Base-by-base conservation (phyloP, 2,329 filamentous ascomycete species). In the Fusarium penzigii region DNA sequence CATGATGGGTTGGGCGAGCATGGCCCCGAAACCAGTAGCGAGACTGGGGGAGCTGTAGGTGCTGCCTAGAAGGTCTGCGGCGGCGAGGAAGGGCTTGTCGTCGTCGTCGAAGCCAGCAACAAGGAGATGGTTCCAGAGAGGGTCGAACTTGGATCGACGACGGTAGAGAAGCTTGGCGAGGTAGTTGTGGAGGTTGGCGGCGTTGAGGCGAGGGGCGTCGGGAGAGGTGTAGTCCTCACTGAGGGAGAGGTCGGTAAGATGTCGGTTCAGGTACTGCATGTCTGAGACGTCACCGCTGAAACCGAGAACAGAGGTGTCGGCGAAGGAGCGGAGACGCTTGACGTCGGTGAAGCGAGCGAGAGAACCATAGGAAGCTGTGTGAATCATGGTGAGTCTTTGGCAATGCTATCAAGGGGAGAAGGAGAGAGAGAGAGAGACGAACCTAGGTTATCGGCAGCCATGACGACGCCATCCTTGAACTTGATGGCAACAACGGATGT, bases 271-370 rank as follows among this genome's bases (percentile, higher is more conserved):
- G 79, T 95, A 95, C 80, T 99, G 94, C 94, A 99, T 97, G 79
- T 99, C 94, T 60, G 90, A 96, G 65, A 99, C 88, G 78, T 99
- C 94, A 72, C 94, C 94, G 72, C 92, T 91, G 77, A 97, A 96
- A 67, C 94, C 94, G 68, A 99, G 82, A 55, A 97, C 84, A 29
- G 91, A 87, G 60, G 87, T 85, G 61, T 86, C 81, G 75, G 92
- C 90, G 75, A 97, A 97, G 65, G 86, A 83, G 66, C 91, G 91
- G 63, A 99, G 87, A 70, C 94, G 92, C 78, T 97, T 95, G 71
- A 97, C 91, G 73, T 97, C 89, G 67, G 90, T 92, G 82, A 97
- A 99, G 70, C 94, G 91, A 55, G 94, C 93, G 62, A 93, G 89
- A 51, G 94, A 97, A 72, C 94, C 94, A 75, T 99, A 99, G 52